A percentile compares a stretch with the other conserved stretches of the same genome.
phyloP scores from a whole-genome alignment of 83 land plant species.

The Picea abies region DNA sequence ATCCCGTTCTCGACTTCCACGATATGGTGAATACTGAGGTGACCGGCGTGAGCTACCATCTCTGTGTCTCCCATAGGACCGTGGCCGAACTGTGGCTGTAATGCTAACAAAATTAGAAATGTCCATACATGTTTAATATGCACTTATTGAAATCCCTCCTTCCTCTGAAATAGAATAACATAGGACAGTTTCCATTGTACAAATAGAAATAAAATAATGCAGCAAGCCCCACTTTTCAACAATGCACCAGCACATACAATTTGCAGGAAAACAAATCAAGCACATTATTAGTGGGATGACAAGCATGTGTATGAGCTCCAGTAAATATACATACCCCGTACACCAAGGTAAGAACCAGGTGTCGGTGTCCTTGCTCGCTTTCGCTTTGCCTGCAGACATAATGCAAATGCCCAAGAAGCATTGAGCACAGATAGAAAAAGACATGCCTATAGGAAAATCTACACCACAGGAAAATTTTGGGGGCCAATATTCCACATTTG shows the following conservation, averaged over 20 bases:
- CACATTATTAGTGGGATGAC: neutral
- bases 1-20: slow-evolving; percentile 18
- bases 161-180: neutral
- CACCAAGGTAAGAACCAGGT: slow-evolving; percentile 76
- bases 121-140: neutral
- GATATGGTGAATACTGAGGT: slow-evolving; percentile 29
- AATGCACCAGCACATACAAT: neutral
- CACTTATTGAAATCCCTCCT: neutral
- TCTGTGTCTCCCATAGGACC: slow-evolving; percentile 14
- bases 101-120: slow-evolving; percentile 1
- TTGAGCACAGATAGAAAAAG: neutral
- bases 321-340: slow-evolving; percentile 30
- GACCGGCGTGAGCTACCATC: slow-evolving; percentile 24
- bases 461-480: too few relatives aligned
- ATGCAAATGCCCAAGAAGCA: neutral
- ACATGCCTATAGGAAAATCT: neutral
- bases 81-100: slow-evolving; percentile 17
- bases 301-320: slow-evolving; percentile 1
- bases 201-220: neutral
- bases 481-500: neutral
- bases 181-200: neutral
- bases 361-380: slow-evolving; percentile 77
- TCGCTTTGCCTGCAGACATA: slow-evolving; percentile 58
- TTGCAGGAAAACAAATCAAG: neutral
- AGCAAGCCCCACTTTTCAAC: neutral